These are phyloP conservation scores for Gracilaria gracilis DNA, from an alignment of 23 red algal genomes.

Conservation along the genomic window DNA sequence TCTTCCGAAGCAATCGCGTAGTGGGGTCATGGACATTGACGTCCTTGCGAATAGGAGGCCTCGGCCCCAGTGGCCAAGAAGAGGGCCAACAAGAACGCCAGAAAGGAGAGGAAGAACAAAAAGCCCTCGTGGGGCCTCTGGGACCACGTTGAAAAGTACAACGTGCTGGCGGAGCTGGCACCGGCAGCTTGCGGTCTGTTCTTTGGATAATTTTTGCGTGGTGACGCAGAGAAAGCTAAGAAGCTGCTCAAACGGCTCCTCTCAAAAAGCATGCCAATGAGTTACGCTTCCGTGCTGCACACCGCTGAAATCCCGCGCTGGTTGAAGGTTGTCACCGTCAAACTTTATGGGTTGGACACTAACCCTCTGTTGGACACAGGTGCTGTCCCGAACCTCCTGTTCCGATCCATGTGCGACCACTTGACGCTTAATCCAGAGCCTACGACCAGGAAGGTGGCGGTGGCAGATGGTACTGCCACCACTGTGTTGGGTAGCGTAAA, in stretches of 20 bases:
- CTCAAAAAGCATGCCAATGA: too few species aligned
- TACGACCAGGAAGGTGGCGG: too few species aligned
- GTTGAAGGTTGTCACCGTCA: background rate
- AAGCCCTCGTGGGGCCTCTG: background rate
- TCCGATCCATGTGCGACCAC: background rate
- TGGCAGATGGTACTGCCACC: background rate
- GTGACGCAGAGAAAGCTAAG: too few species aligned
- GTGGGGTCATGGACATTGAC: background rate
- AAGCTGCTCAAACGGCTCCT: too few species aligned
- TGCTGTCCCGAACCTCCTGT: too few species aligned
- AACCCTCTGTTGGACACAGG: background rate
- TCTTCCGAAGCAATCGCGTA: too few species aligned
- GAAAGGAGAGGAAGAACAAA: background rate
- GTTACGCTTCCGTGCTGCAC: background rate
- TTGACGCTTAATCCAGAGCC: background rate
- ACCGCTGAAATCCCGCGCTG: background rate
- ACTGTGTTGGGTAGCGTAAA: background rate
- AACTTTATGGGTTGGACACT: background rate
- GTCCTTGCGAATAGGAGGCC: background rate
- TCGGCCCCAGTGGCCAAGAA: background rate
- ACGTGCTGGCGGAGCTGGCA: background rate
- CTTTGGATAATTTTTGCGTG: background rate
- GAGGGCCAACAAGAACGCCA: background rate
- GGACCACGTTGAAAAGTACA: constrained; percentile 3
- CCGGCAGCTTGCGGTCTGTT: background rate